Evolutionary conservation across 2,329 filamentous ascomycete genomes (phyloP).

Genomic region (Didymella exigua): DNA sequence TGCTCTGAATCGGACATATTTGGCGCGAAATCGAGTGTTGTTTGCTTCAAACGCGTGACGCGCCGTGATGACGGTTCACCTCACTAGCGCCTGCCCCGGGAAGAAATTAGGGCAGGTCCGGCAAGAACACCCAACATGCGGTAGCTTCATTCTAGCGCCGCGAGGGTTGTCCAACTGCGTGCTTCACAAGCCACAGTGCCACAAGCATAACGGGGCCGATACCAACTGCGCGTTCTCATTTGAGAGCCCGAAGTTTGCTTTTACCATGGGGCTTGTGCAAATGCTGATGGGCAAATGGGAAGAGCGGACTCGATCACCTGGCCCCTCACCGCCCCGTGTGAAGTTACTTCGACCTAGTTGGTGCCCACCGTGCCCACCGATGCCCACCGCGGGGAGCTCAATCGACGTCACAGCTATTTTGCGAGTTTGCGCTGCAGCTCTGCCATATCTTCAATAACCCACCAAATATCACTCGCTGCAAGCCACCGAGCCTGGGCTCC

Average conservation of each 20-base stretch:
- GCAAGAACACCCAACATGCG: conserved; percentile 15
- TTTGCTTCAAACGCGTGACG: conserved; percentile 13
- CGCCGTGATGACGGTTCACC: conserved; percentile 6
- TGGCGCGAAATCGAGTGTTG: conserved; percentile 19
- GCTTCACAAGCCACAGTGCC: conserved; percentile 1
- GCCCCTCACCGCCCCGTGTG: conserved; percentile 14
- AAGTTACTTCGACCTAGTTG: conserved; percentile 9
- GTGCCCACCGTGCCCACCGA: too few species aligned
- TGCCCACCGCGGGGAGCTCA: conserved; percentile 12
- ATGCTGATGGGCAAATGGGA: conserved; percentile 2
- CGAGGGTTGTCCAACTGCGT: conserved; percentile 6
- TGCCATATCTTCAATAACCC: conserved; percentile 11
- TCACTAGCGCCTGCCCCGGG: conserved; percentile 13
- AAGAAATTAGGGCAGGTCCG: conserved; percentile 15
- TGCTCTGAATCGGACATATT: conserved; percentile 44
- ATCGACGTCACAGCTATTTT: conserved; percentile 16
- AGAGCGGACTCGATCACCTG: conserved; percentile 1
- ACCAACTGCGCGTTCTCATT: conserved; percentile 3
- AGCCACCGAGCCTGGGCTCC: conserved; percentile 20
- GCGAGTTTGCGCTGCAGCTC: conserved; percentile 11
- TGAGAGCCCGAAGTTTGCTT: background rate
- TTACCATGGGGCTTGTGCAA: conserved; percentile 7
- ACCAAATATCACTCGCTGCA: conserved; percentile 14
- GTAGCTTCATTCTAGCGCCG: conserved; percentile 14
- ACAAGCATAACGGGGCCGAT: conserved; percentile 4